A percentile compares a stretch with the other conserved stretches of the same genome.
Conservation (phyloP, 2,329 filamentous ascomycete species). For the Biscogniauxia marginata region DNA sequence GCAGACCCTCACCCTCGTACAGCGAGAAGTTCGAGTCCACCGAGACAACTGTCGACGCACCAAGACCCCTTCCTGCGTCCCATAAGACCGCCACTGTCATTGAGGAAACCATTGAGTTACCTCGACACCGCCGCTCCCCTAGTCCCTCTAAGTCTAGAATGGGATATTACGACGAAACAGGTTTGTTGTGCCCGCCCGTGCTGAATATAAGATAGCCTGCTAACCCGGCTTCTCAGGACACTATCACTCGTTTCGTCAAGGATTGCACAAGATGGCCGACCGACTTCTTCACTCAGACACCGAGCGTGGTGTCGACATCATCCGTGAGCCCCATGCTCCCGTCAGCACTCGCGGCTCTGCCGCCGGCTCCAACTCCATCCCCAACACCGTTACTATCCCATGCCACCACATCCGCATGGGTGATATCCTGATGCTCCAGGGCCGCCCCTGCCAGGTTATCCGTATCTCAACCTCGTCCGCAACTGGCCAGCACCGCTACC, state of each 20-base stretch:
- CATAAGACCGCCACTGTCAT: slow-evolving; percentile 58
- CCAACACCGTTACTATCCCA: slow-evolving; percentile 95
- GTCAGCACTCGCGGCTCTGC: slow-evolving; percentile 31
- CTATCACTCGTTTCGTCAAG: slow-evolving; percentile 58
- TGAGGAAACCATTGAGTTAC: slow-evolving; percentile 65
- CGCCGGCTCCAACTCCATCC: slow-evolving; percentile 39
- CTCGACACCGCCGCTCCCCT: slow-evolving; percentile 40
- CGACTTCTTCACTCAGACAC: slow-evolving; percentile 48
- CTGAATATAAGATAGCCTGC: slow-evolving; percentile 10
- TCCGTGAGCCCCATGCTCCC: slow-evolving; percentile 42
- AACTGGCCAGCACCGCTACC: slow-evolving; percentile 99
- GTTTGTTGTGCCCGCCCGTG: slow-evolving; percentile 39
- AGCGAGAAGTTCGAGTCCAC: slow-evolving; percentile 37
- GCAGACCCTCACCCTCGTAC: slow-evolving; percentile 29
- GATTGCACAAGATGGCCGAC: slow-evolving; percentile 57
- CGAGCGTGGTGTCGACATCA: slow-evolving; percentile 47
- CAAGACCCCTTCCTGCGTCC: slow-evolving; percentile 42
- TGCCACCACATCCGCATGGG: slow-evolving; percentile 99
- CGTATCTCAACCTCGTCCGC: slow-evolving; percentile 97
- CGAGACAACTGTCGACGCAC: slow-evolving; percentile 37
- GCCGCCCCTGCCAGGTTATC: slow-evolving; percentile 99
- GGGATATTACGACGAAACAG: slow-evolving; percentile 65
- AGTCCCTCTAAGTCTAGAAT: slow-evolving; percentile 51
- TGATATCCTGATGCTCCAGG: slow-evolving; percentile 98
- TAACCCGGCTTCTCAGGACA: slow-evolving; percentile 42